A percentile compares a stretch with the other conserved stretches of the same genome.
phyloP scores from a whole-genome alignment of 768 basidiomycete species.

The Cystobasidium tubakii region DNA sequence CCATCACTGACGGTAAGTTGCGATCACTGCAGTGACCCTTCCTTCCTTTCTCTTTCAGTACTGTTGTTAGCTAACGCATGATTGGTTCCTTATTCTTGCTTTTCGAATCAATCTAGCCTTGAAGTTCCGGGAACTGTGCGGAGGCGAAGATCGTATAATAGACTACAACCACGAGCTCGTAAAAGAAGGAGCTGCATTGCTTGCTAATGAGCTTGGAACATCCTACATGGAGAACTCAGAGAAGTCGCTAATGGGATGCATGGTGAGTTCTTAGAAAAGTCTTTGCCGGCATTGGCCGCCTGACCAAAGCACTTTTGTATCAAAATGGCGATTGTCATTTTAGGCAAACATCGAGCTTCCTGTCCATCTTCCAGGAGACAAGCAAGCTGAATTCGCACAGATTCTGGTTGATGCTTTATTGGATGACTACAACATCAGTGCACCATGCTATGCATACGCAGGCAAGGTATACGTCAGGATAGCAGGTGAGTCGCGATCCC shows the following conservation, averaged over 20 bases:
- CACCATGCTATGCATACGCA: conserved; percentile 4
- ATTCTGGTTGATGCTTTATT: conserved; percentile 10
- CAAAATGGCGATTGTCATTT: background rate
- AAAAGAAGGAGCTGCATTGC: conserved; percentile 58
- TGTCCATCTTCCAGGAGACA: background rate
- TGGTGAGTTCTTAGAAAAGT: no score
- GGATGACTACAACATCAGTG: conserved; percentile 13
- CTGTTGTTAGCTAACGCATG: no score
- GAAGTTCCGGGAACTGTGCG: conserved; percentile 62
- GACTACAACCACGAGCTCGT: conserved; percentile 67
- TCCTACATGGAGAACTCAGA: conserved; percentile 58
- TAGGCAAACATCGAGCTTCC: conserved; percentile 30
- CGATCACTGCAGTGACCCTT: no score
- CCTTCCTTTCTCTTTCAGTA: no score
- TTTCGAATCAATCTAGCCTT: conserved; percentile 57
- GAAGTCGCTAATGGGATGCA: conserved; percentile 60
- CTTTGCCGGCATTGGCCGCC: no score
- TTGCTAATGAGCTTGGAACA: conserved; percentile 63
- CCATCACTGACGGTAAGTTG: conserved; percentile 35
- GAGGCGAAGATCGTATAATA: conserved; percentile 68
- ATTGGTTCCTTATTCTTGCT: no score
- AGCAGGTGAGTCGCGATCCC: background rate
- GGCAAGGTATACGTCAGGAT: conserved; percentile 9
- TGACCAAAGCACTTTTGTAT: background rate
- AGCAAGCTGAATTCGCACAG: background rate